These are phyloP conservation scores for Hypsizygus marmoreus DNA, from an alignment of 768 basidiomycete species.

Conservation along the genomic window DNA sequence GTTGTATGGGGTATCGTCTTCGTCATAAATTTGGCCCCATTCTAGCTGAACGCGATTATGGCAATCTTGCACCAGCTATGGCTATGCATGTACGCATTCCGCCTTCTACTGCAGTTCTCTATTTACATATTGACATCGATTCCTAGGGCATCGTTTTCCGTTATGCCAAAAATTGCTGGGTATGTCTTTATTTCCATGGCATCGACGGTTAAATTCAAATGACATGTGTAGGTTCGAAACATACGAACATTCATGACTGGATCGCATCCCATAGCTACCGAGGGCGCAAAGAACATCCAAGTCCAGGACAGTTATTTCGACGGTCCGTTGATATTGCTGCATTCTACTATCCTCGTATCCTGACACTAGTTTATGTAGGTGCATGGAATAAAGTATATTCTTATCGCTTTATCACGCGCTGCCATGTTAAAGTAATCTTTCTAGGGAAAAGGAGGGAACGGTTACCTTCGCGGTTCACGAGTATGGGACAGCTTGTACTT, in stretches of 20 bases:
- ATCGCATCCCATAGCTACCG: conserved; percentile 13
- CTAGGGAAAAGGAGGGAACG: conserved; percentile 15
- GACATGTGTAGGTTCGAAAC: conserved; percentile 11
- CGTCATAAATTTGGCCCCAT: neutral
- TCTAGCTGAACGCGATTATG: conserved; percentile 5
- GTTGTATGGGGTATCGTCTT: neutral
- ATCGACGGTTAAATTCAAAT: too few species aligned
- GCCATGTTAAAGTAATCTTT: neutral
- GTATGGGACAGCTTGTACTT: conserved; percentile 18
- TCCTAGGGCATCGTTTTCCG: conserved; percentile 13
- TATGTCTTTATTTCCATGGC: too few species aligned
- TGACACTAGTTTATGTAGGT: neutral
- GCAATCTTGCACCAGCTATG: conserved; percentile 7
- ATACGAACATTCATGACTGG: conserved; percentile 12
- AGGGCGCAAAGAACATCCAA: conserved; percentile 14
- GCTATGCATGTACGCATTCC: too few species aligned
- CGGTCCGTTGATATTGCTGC: neutral
- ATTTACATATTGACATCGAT: too few species aligned
- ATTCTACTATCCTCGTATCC: neutral
- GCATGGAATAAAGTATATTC: conserved; percentile 14
- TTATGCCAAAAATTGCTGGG: too few species aligned
- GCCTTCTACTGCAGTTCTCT: too few species aligned
- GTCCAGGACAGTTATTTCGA: conserved; percentile 18
- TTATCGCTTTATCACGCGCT: neutral
- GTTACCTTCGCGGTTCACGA: conserved; percentile 13